phyloP scores from a whole-genome alignment of 495 filamentous ascomycete species.

The Ascodesmis nigricans region DNA sequence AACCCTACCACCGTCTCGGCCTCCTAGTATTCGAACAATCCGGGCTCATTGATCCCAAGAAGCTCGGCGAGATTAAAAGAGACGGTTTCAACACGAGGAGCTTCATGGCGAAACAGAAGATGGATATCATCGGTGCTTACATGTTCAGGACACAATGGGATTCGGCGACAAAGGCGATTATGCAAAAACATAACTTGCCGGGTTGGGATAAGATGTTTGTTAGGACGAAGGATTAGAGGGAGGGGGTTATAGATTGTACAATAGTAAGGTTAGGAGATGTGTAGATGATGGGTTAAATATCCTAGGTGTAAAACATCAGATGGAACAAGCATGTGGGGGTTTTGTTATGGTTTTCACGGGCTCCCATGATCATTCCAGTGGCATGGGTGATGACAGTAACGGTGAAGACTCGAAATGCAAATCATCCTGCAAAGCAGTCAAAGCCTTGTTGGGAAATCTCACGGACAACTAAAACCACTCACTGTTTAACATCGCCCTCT shows the following conservation, averaged over 20 bases:
- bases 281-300: neutral
- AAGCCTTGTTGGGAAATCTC: conserved; percentile 10
- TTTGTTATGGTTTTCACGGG: neutral
- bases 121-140: conserved; percentile 56
- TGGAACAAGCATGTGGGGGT: no score
- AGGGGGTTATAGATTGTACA: conserved; percentile 1
- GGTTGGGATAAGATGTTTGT: conserved; percentile 69
- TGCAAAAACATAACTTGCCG: conserved; percentile 51
- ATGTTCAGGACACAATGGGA: conserved; percentile 86
- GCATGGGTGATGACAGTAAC: no score
- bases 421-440: conserved; percentile 3
- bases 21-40: conserved; percentile 70
- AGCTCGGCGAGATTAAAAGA: conserved; percentile 30
- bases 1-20: conserved; percentile 70
- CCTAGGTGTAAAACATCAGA: no score
- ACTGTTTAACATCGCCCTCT: no score
- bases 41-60: conserved; percentile 34
- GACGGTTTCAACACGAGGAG: conserved; percentile 50
- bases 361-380: no score
- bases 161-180: conserved; percentile 59
- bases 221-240: conserved; percentile 38
- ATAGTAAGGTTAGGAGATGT: neutral
- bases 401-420: no score
- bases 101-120: conserved; percentile 42
- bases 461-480: conserved; percentile 12